Conservation (phyloP, 768 basidiomycete species). For the Imleria badia region DNA sequence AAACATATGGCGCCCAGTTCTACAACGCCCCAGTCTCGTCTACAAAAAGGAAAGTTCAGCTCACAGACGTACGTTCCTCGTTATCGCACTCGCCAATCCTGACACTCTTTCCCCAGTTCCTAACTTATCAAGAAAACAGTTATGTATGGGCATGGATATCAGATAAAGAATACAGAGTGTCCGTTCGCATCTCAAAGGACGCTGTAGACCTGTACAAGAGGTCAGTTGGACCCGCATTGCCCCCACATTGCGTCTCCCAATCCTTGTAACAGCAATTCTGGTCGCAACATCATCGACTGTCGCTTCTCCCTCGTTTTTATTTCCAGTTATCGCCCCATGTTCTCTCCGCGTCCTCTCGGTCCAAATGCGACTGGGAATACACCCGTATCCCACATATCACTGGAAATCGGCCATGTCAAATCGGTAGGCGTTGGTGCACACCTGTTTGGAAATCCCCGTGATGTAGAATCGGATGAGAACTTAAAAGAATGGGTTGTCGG, state of each 20-base stretch:
- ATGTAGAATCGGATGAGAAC: conserved; percentile 40
- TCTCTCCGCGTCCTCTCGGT: conserved; percentile 51
- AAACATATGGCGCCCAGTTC: conserved; percentile 50
- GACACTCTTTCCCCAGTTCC: conserved; percentile 43
- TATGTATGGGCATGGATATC: conserved; percentile 66
- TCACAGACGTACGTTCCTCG: conserved; percentile 47
- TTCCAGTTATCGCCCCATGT: conserved; percentile 49
- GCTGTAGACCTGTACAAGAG: conserved; percentile 46
- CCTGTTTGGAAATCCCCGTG: conserved; percentile 50
- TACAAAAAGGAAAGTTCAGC: conserved; percentile 55
- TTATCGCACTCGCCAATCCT: not conserved
- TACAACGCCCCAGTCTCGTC: conserved; percentile 16
- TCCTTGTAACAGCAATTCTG: conserved; percentile 19
- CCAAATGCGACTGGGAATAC: conserved; percentile 36
- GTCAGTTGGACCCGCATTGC: conserved; percentile 28
- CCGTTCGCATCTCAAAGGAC: conserved; percentile 53
- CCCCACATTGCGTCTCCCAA: conserved; percentile 1
- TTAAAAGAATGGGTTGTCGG: conserved; percentile 55
- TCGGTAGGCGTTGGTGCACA: conserved; percentile 43
- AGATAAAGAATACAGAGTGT: conserved; percentile 51
- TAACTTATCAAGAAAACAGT: conserved; percentile 48
- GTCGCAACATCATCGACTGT: conserved; percentile 42
- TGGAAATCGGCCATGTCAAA: conserved; percentile 51
- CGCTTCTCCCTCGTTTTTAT: conserved; percentile 50
- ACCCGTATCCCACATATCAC: conserved; percentile 42